Conservation (phyloP, 352 stramenopile genomes). For the Thalassiosira livingstoniorum region DNA sequence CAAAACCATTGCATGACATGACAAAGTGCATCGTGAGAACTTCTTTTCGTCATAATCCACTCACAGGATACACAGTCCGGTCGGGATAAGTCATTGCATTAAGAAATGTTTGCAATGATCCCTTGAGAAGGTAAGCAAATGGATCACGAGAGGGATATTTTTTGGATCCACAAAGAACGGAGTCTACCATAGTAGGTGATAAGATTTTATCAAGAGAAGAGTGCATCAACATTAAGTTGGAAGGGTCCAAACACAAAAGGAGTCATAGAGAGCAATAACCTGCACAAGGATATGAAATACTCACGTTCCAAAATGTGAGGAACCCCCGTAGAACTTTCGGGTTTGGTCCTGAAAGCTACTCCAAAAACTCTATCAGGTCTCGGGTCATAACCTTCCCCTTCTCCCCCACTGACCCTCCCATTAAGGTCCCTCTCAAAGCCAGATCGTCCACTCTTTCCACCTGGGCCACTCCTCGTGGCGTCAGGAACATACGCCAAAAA, state of each 20-base stretch:
- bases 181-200: constrained; percentile 44
- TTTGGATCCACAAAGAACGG: constrained; percentile 90
- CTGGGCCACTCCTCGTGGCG: constrained; percentile 31
- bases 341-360: constrained; percentile 95
- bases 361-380: constrained; percentile 88
- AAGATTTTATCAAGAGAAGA: background rate
- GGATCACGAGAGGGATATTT: constrained; percentile 96
- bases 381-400: constrained; percentile 45
- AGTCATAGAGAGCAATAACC: constrained; percentile 8
- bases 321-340: constrained; percentile 91
- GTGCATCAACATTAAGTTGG: background rate
- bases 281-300: constrained; percentile 12
- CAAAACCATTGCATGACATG: too few species aligned
- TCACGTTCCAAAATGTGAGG: constrained; percentile 93
- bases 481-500: constrained; percentile 81
- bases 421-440: too few species aligned
- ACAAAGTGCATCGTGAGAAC: too few species aligned
- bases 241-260: background rate
- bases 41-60: too few species aligned
- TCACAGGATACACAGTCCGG: constrained; percentile 96
- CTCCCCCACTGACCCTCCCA: background rate
- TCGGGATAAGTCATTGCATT: constrained; percentile 96
- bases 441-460: background rate
- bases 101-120: constrained; percentile 97
- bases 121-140: constrained; percentile 98